Conservation (phyloP, 78 protist genomes). For the Blattamonas nauphoetae region DNA sequence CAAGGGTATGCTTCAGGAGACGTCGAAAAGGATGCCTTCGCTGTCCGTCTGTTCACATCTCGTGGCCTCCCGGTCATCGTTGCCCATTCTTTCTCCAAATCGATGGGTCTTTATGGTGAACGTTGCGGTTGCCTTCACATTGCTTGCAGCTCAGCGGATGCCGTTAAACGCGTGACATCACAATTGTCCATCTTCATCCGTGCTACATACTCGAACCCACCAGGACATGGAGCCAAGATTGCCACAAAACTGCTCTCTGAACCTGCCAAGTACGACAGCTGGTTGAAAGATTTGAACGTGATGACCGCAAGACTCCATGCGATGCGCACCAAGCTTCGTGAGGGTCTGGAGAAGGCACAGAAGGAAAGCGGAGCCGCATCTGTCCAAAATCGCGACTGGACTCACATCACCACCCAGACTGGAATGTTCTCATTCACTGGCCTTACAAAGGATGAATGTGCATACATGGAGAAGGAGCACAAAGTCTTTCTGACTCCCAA, state of each 20-base stretch:
- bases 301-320: conserved; percentile 53
- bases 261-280: conserved; percentile 32
- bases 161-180: not conserved
- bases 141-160: conserved; percentile 4
- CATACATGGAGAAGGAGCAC: conserved; percentile 28
- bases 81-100: conserved; percentile 81
- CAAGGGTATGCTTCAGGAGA: conserved; percentile 95
- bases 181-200: conserved; percentile 36
- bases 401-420: conserved; percentile 82
- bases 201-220: conserved; percentile 89
- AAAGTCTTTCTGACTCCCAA: conserved; percentile 65
- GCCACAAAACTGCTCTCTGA: conserved; percentile 57
- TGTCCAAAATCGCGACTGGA: conserved; percentile 70
- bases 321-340: conserved; percentile 61
- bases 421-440: conserved; percentile 98
- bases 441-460: conserved; percentile 9
- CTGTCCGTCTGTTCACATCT: conserved; percentile 50
- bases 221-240: conserved; percentile 88
- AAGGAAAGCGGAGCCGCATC: not conserved
- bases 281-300: not conserved
- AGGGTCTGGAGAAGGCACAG: conserved; percentile 27
- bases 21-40: conserved; percentile 70
- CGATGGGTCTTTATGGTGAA: conserved; percentile 92
- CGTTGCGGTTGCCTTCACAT: conserved; percentile 58
- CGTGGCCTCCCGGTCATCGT: conserved; percentile 8